phyloP scores from a whole-genome alignment of 768 basidiomycete species.

The Leccinum subgranulosum region DNA sequence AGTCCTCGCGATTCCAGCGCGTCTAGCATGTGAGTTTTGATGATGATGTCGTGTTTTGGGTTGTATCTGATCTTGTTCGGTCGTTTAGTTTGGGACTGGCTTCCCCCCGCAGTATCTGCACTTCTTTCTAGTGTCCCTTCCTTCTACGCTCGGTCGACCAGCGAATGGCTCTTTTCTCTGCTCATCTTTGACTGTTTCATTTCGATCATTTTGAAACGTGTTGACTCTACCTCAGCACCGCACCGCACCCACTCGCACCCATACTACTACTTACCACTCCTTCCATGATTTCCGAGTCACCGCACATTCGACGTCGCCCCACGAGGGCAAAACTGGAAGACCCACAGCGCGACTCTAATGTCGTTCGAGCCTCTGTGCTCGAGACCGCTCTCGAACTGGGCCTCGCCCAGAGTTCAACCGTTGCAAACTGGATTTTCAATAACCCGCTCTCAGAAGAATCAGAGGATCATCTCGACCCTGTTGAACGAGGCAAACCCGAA shows the following conservation, averaged over 20 bases:
- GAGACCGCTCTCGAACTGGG: conserved; percentile 72
- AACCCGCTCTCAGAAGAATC: conserved; percentile 56
- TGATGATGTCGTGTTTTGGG: background rate
- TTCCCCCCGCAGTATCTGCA: conserved; percentile 9
- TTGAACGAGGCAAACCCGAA: background rate
- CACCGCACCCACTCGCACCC: conserved; percentile 1
- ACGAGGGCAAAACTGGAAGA: conserved; percentile 17
- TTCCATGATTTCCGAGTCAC: conserved; percentile 21
- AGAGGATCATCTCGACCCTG: conserved; percentile 36
- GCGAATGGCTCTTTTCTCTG: conserved; percentile 23
- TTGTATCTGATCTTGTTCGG: background rate
- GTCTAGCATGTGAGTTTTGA: conserved; percentile 7
- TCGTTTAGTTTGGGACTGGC: conserved; percentile 16
- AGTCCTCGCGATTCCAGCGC: conserved; percentile 6
- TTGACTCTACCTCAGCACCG: background rate
- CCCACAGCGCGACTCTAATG: conserved; percentile 47
- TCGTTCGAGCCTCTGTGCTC: conserved; percentile 69
- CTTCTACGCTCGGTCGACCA: conserved; percentile 6
- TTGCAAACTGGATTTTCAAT: conserved; percentile 73
- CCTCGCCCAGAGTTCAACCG: conserved; percentile 52
- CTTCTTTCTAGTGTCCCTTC: conserved; percentile 1
- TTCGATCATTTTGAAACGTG: conserved; percentile 6
- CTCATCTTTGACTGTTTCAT: conserved; percentile 10
- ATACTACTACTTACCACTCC: conserved; percentile 10
- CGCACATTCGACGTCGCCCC: conserved; percentile 28